phyloP scores from a whole-genome alignment of 2,329 filamentous ascomycete species.

The Didymella segeticola region DNA sequence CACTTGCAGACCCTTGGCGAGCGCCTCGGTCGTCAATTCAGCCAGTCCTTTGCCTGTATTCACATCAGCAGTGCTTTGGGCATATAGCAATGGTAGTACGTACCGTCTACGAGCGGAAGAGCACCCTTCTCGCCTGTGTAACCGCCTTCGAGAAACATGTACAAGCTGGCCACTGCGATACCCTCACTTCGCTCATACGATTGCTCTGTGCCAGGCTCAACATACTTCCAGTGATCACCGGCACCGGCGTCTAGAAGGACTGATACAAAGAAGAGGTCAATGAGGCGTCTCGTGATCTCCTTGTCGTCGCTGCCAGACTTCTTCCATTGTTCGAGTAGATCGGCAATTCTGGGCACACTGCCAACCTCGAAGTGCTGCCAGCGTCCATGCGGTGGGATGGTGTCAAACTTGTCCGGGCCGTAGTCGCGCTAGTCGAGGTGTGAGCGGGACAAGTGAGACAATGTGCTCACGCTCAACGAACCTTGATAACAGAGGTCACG shows the following conservation, averaged over 20 bases:
- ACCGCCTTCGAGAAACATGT: conserved; percentile 87
- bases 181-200: conserved; percentile 85
- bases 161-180: conserved; percentile 74
- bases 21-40: conserved; percentile 71
- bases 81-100: conserved; percentile 55
- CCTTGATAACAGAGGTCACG: conserved; percentile 89
- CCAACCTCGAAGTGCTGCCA: conserved; percentile 85
- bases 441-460: conserved; percentile 1
- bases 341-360: conserved; percentile 71
- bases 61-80: neutral
- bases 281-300: conserved; percentile 74
- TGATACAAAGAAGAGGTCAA: conserved; percentile 80
- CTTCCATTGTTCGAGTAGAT: conserved; percentile 71
- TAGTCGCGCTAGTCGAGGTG: conserved; percentile 65
- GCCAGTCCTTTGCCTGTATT: conserved; percentile 65
- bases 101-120: conserved; percentile 71
- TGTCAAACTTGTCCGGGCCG: conserved; percentile 61
- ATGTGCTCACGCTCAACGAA: conserved; percentile 45
- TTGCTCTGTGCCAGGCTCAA: conserved; percentile 81
- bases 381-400: conserved; percentile 71
- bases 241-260: conserved; percentile 86
- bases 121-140: conserved; percentile 77
- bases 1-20: conserved; percentile 84
- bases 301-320: conserved; percentile 63
- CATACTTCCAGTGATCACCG: conserved; percentile 87